Evolutionary conservation across 2,329 filamentous ascomycete genomes (phyloP), one percentile per base, ranked within the genome.

Genomic region (Sordariomycetes sp.): DNA sequence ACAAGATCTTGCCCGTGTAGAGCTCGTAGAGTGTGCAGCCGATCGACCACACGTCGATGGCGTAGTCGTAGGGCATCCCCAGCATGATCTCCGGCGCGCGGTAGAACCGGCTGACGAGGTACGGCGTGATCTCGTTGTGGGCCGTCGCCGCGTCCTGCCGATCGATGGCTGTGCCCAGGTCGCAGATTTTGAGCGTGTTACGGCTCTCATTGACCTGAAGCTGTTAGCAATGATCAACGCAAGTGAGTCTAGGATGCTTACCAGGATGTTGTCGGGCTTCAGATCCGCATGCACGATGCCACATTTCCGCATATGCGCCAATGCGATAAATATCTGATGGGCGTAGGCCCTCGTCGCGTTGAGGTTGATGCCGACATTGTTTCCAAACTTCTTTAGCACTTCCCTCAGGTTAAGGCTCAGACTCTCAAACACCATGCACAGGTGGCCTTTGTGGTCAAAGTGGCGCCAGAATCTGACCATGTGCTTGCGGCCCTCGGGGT

Each of bases 391-490:
- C 71, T 94, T 95, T 63, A 99, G 71, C 6, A 97, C 87, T 68
- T 97, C 92, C 62, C 95, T 86, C 59, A 99, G 73, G 66, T 99
- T 97, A 75, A 95, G 84, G 67, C 89, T 87, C 62, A 99, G 77
- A 68, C 95, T 94, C 71, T 99, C 94, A 70, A 99, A 99, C 0
- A 91, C 90, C 79, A 99, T 90, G 71, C 94, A 99, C 53, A 99
- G 73, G 74, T 99, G 94, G 0, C 87, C 87, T 68, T 95, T 95
- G 75, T 96, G 91, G 65, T 96, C 91, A 65, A 99, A 99, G 45
- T 85, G 81, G 48, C 89, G 82, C 65, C 95, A 83, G 56, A 97
- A 86, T 64, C 87, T 87, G 68, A 99, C 89, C 65, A 97, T 81
- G 69, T 97, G 90, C 69, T 92, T 95, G 69, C 89, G 90, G 67